phyloP scores from a whole-genome alignment of 2,329 filamentous ascomycete genomes.

The Exophiala phaeomuriformis region DNA sequence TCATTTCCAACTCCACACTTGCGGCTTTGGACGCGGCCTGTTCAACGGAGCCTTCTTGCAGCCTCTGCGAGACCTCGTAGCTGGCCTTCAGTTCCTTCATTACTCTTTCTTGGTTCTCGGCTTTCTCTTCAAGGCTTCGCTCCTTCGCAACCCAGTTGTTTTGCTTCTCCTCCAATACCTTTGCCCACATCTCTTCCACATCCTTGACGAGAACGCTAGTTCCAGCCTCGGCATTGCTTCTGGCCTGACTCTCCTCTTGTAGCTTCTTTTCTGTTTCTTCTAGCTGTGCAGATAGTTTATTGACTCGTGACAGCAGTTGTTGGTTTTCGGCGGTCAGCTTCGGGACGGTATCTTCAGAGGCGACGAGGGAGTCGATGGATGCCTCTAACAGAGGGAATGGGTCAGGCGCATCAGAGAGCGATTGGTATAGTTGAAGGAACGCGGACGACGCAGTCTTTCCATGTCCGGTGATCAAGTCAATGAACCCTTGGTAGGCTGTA shows the following conservation, averaged over 20 bases:
- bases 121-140: constrained; percentile 80
- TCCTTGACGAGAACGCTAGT: constrained; percentile 78
- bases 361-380: constrained; percentile 85
- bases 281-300: constrained; percentile 67
- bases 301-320: constrained; percentile 71
- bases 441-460: constrained; percentile 89
- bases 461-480: constrained; percentile 91
- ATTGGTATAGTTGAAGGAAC: constrained; percentile 87
- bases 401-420: constrained; percentile 89
- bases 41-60: constrained; percentile 60
- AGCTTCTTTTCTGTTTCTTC: constrained; percentile 74
- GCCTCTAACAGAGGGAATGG: constrained; percentile 94
- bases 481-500: constrained; percentile 89
- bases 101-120: constrained; percentile 86
- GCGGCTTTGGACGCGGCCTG: constrained; percentile 59
- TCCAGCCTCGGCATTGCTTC: constrained; percentile 67
- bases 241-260: constrained; percentile 66
- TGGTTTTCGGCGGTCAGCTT: constrained; percentile 84
- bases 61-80: constrained; percentile 88
- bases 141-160: constrained; percentile 97
- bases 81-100: constrained; percentile 93
- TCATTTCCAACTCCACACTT: constrained; percentile 86
- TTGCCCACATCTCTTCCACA: constrained; percentile 81
- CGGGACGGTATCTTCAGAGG: constrained; percentile 86
- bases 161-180: constrained; percentile 84